Base-by-base conservation (phyloP, 345 rosid genomes). In the Rhodamnia rubescens region DNA sequence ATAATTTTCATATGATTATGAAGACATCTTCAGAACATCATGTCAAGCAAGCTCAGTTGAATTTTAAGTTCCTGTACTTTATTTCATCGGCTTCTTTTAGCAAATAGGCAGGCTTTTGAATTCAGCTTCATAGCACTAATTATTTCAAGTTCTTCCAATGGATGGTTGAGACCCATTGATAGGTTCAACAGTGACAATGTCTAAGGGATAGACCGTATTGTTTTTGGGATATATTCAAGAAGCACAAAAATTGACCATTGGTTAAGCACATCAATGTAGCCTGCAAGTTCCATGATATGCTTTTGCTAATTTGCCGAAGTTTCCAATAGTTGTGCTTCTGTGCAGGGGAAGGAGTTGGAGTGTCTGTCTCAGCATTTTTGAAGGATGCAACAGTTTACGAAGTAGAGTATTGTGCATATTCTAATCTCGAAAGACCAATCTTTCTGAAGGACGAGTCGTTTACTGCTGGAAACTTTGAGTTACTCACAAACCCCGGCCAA, bases 291-390 rank as follows among this genome's bases (percentile, higher is more conserved):
- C 80, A 69, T 69, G 13, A 69, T 18, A 18, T 36, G 80, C 22
- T 29, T 61, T 61, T 61, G 40, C 47, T 36, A 26, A 36, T 69
- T 69, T 69, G 13, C 24, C 13, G 4, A 69, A 49, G 47, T 5
- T 16, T 74, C 4, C 2, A 27, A 15, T 40, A 32, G 42, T 53
- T 26, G 85, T n/a, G n/a, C 47, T 44, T 51, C 27, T 51, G 49
- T 87, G 83, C 92, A 96, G 98, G 98, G 86, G 98, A 96, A 91
- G 98, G 95, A 86, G 98, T 96, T n/a, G 96, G 95, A 32, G 92
- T 93, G 54, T 90, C 95, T 1, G 90, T 96, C 74, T 93, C 95
- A 11, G 91, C 93, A 10, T 93, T 92, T 81, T 83, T 88, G 90
- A 89, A 90, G 87, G 94, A 90, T 26, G 59, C 82, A 5, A 90